Evolutionary conservation across 805 yeast species (phyloP).

Genomic region (Dipodascus geniculatus): DNA sequence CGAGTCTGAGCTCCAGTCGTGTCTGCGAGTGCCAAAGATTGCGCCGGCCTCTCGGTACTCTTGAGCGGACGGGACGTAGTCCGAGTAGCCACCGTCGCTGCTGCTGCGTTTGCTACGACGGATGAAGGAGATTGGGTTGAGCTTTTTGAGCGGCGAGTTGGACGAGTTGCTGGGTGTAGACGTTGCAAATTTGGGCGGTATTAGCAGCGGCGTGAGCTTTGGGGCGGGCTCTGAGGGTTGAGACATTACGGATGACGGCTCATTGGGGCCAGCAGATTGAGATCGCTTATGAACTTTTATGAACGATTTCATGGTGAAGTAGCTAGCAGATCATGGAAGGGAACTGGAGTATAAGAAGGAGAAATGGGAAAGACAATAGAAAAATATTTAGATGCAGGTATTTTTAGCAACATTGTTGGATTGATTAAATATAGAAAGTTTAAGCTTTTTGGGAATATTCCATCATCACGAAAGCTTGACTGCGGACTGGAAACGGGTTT

Average conservation of each 20-base stretch:
- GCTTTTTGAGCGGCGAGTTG: constrained; percentile 10
- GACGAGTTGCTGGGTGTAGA: background rate
- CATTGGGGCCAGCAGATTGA: constrained; percentile 10
- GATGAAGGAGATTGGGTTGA: constrained; percentile 14
- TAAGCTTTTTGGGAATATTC: constrained; percentile 5
- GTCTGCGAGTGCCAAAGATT: constrained; percentile 38
- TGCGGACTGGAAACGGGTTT: no score
- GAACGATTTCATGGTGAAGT: constrained; percentile 9
- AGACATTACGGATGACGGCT: background rate
- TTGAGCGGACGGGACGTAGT: constrained; percentile 10
- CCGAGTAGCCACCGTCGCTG: constrained; percentile 12
- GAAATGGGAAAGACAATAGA: background rate
- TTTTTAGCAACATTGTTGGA: constrained; percentile 3
- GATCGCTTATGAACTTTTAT: constrained; percentile 12
- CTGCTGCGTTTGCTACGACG: constrained; percentile 11
- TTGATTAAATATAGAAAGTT: background rate
- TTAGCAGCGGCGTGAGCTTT: background rate
- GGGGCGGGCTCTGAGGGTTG: background rate
- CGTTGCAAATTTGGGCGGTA: background rate
- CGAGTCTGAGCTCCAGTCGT: constrained; percentile 33
- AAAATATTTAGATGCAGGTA: background rate
- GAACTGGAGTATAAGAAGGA: background rate
- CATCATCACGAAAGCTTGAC: background rate
- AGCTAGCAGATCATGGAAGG: background rate
- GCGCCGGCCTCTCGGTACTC: constrained; percentile 18